These are phyloP conservation scores for Quaeritorhiza haematococci DNA, from an alignment of 371 early-diverging fungal species.

Conservation along the genomic window DNA sequence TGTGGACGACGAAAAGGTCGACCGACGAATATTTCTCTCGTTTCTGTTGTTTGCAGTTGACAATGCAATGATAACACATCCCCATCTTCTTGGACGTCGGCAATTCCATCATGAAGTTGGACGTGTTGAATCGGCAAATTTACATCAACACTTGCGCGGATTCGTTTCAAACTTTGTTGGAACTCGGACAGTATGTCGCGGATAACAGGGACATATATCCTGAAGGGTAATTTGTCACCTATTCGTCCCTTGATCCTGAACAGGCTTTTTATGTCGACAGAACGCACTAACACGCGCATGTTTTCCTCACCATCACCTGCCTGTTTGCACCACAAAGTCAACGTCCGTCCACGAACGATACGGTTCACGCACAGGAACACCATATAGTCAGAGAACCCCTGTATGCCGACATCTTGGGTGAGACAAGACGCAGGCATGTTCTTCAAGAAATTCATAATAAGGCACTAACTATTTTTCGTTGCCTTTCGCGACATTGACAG, in stretches of 20 bases:
- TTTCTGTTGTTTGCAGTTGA: not conserved
- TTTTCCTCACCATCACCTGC: no score
- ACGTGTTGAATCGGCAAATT: slow-evolving; percentile 58
- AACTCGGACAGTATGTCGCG: slow-evolving; percentile 35
- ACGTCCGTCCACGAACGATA: no score
- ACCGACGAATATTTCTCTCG: no score
- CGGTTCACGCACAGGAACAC: slow-evolving; percentile 26
- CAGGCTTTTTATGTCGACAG: no score
- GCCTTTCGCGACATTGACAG: no score
- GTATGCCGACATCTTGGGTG: slow-evolving; percentile 37
- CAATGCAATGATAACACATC: not conserved
- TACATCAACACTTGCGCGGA: slow-evolving; percentile 71
- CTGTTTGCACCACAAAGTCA: no score
- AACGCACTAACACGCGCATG: no score
- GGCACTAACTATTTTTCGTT: not conserved
- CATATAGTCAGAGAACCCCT: slow-evolving; percentile 21
- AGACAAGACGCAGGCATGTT: not conserved
- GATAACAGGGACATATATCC: no score
- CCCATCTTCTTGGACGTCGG: not conserved
- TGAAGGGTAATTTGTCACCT: no score
- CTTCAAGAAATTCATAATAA: slow-evolving; percentile 17
- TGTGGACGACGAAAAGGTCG: no score
- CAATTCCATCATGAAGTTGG: slow-evolving; percentile 28
- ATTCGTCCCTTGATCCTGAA: not conserved
- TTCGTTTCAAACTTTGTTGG: slow-evolving; percentile 61